Evolutionary conservation across 495 filamentous ascomycete genomes (phyloP).

Genomic region (Penicillium antarcticum): DNA sequence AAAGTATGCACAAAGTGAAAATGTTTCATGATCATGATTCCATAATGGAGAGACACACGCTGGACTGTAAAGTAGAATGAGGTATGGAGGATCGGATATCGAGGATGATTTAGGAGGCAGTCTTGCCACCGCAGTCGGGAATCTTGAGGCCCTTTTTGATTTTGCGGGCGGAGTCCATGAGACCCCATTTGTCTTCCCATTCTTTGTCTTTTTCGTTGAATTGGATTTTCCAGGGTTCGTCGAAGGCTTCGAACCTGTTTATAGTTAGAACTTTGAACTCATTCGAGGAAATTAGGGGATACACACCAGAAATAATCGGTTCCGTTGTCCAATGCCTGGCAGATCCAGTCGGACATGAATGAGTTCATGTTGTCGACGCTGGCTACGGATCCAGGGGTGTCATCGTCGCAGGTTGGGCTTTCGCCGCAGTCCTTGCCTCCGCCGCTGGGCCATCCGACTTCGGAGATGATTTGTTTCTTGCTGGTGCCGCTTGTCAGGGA

Average conservation of each 20-base stretch:
- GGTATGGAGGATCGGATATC: neutral
- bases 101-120: conserved; percentile 34
- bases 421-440: conserved; percentile 79
- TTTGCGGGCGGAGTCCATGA: conserved; percentile 83
- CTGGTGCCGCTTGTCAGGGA: conserved; percentile 52
- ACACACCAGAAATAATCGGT: conserved; percentile 90
- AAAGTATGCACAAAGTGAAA: conserved; percentile 1
- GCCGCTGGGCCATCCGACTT: conserved; percentile 87
- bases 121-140: conserved; percentile 81
- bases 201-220: conserved; percentile 67
- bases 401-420: conserved; percentile 48
- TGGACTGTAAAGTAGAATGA: no score
- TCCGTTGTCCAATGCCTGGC: conserved; percentile 69
- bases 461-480: conserved; percentile 71
- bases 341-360: conserved; percentile 86
- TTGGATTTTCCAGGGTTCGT: conserved; percentile 87
- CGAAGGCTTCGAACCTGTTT: conserved; percentile 81
- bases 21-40: conserved; percentile 23
- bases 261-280: neutral
- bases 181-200: conserved; percentile 96
- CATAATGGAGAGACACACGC: conserved; percentile 3
- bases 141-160: conserved; percentile 84
- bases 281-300: neutral
- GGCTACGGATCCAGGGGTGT: conserved; percentile 62
- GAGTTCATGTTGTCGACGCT: conserved; percentile 80